A percentile compares a stretch with the other conserved stretches of the same genome.
Conservation (phyloP, 164 flowering plant genomes). For the Piper betle region DNA sequence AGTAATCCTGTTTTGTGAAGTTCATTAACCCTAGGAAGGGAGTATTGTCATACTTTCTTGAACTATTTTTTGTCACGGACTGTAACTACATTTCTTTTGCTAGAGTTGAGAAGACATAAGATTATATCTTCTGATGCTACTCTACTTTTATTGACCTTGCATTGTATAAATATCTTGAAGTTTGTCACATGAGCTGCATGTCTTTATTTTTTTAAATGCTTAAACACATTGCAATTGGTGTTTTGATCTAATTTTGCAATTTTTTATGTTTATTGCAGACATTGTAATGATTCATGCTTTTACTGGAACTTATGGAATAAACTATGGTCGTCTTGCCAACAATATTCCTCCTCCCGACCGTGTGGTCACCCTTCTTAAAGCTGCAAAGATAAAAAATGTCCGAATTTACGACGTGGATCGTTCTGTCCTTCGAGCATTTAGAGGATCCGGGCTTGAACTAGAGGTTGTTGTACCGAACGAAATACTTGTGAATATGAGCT, state of each 20-base stretch:
- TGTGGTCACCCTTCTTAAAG: slow-evolving; percentile 71
- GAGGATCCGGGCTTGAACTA: slow-evolving; percentile 58
- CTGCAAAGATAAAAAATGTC: slow-evolving; percentile 18
- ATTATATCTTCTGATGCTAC: too few relatives aligned
- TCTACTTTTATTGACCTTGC: too few relatives aligned
- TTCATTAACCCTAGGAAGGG: too few relatives aligned
- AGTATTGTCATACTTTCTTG: too few relatives aligned
- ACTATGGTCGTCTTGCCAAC: slow-evolving; percentile 74
- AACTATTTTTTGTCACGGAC: too few relatives aligned
- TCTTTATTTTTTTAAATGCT: too few relatives aligned
- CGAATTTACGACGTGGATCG: slow-evolving; percentile 69
- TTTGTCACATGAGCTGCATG: too few relatives aligned
- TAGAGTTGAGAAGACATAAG: too few relatives aligned
- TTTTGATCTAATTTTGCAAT: neutral
- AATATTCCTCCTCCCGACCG: slow-evolving; percentile 62
- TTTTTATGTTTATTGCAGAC: slow-evolving; percentile 16
- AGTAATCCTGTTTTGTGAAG: too few relatives aligned
- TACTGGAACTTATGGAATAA: slow-evolving; percentile 71
- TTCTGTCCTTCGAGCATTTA: slow-evolving; percentile 53
- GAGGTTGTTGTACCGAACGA: slow-evolving; percentile 56
- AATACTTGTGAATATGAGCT: slow-evolving; percentile 45
- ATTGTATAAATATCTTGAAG: too few relatives aligned
- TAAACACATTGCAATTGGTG: too few relatives aligned
- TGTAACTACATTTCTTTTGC: too few relatives aligned
- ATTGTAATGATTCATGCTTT: slow-evolving; percentile 25